Evolutionary conservation across 1,284 basidiomycete genomes (phyloP).

Genomic region (Ceratobasidium sp.): DNA sequence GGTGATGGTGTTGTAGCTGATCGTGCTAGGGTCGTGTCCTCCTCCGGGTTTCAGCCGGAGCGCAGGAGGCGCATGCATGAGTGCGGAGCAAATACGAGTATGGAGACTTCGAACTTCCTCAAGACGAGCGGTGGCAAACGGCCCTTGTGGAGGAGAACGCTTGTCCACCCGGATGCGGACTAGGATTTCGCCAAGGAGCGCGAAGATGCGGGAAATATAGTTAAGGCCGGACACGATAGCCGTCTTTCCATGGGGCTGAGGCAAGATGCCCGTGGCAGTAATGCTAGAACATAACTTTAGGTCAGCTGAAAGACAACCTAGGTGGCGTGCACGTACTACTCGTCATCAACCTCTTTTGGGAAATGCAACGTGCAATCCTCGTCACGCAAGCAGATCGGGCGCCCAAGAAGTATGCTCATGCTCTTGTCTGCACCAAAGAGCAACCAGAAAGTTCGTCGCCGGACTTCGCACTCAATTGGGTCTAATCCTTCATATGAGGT

Average conservation of each 20-base stretch:
- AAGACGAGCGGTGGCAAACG: conserved; percentile 79
- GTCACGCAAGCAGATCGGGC: conserved; percentile 82
- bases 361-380: conserved; percentile 88
- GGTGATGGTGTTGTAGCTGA: background rate
- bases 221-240: conserved; percentile 85
- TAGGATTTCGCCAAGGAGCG: conserved; percentile 81
- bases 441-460: conserved; percentile 85
- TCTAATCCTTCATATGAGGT: conserved; percentile 79
- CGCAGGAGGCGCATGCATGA: conserved; percentile 75
- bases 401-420: conserved; percentile 82
- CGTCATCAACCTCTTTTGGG: conserved; percentile 84
- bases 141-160: conserved; percentile 81
- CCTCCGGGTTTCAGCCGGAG: conserved; percentile 68
- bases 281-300: conserved; percentile 62
- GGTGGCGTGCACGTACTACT: conserved; percentile 70
- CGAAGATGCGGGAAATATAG: conserved; percentile 86
- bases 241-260: conserved; percentile 83
- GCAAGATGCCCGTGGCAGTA: conserved; percentile 78
- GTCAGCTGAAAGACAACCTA: background rate
- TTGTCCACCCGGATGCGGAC: conserved; percentile 86
- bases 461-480: conserved; percentile 84
- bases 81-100: conserved; percentile 72
- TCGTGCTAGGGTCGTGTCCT: conserved; percentile 51
- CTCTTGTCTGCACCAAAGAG: conserved; percentile 89
- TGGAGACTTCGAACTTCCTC: conserved; percentile 83